Conservation (phyloP, 1,284 basidiomycete species). For the Paramarasmius palmivorus region DNA sequence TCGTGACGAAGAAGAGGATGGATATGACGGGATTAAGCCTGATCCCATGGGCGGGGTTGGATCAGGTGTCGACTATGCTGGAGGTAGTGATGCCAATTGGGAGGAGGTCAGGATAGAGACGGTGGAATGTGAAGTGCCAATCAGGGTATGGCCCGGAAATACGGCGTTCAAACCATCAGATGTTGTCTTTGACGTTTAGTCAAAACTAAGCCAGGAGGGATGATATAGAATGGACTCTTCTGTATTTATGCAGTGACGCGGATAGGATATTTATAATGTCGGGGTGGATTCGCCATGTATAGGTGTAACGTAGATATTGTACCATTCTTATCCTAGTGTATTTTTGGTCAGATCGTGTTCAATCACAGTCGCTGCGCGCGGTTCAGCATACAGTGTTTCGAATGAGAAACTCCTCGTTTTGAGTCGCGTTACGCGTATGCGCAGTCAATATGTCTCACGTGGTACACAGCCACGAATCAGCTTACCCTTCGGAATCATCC, state of each 20-base stretch:
- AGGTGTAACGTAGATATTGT: no score
- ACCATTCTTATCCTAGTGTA: no score
- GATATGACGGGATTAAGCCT: slow-evolving; percentile 49
- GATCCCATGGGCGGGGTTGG: slow-evolving; percentile 45
- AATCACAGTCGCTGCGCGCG: no score
- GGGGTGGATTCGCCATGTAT: no score
- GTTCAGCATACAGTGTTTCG: no score
- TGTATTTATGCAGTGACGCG: neutral
- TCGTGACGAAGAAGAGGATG: slow-evolving; percentile 23
- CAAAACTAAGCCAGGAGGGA: neutral
- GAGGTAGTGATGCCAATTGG: slow-evolving; percentile 66
- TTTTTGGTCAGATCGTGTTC: no score
- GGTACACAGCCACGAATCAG: no score
- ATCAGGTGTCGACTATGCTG: slow-evolving; percentile 48
- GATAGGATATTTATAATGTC: no score
- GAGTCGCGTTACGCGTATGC: no score
- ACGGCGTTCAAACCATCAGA: slow-evolving; percentile 84
- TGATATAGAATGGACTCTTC: neutral
- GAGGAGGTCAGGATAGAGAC: slow-evolving; percentile 68
- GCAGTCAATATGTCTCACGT: no score
- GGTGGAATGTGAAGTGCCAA: slow-evolving; percentile 91
- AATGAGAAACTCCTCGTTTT: no score
- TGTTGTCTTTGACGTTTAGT: slow-evolving; percentile 74
- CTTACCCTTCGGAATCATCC: no score
- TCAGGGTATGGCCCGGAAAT: slow-evolving; percentile 85